A percentile compares a stretch with the other conserved stretches of the same genome.
Evolutionary conservation across 805 yeast species (phyloP).

Genomic region (Peterozyma xylosa): DNA sequence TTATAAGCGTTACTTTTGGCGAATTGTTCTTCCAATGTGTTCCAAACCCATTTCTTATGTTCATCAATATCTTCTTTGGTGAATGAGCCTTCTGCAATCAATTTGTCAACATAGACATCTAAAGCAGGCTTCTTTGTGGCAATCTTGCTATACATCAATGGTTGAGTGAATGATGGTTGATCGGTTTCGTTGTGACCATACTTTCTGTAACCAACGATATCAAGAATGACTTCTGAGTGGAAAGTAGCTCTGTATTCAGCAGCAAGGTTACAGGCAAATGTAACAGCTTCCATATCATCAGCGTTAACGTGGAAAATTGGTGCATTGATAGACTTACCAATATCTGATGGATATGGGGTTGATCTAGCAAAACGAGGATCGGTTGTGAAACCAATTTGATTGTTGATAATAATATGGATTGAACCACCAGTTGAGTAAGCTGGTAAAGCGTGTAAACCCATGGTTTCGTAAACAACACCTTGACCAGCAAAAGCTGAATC

Average conservation of each 20-base stretch:
- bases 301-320: constrained; percentile 99
- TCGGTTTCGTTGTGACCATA: constrained; percentile 99
- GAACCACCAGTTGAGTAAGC: constrained; percentile 99
- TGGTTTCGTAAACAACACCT: constrained; percentile 98
- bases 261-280: constrained; percentile 89
- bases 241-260: constrained; percentile 98
- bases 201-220: constrained; percentile 97
- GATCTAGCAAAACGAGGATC: constrained; percentile 98
- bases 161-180: constrained; percentile 98
- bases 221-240: constrained; percentile 95
- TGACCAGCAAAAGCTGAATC: constrained; percentile 99
- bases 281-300: constrained; percentile 91
- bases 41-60: constrained; percentile 98
- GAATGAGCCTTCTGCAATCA: constrained; percentile 82
- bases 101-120: constrained; percentile 75
- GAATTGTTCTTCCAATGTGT: constrained; percentile 84
- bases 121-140: constrained; percentile 85
- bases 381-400: constrained; percentile 99
- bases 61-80: constrained; percentile 85
- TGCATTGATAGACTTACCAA: constrained; percentile 93
- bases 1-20: constrained; percentile 80
- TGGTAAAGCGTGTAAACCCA: constrained; percentile 89
- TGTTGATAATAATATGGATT: constrained; percentile 89
- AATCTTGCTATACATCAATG: constrained; percentile 89
- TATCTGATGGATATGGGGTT: constrained; percentile 95